Conservation (phyloP, 2,329 filamentous ascomycete genomes). For the Ceratocystis albifundus region DNA sequence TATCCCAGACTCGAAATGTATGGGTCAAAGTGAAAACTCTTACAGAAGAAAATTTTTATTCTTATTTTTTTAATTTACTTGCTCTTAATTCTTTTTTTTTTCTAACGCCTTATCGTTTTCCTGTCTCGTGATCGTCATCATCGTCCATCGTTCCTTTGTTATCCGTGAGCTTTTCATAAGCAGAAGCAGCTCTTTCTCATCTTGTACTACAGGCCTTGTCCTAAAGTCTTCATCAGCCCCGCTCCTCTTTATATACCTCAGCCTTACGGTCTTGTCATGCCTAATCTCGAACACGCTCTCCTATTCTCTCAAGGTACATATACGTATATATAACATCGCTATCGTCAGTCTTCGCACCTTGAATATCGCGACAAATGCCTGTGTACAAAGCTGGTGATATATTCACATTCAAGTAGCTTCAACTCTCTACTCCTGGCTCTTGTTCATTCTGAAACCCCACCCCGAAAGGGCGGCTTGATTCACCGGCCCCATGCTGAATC, state of each 20-base stretch:
- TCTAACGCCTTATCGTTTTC: not conserved
- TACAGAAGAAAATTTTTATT: not conserved
- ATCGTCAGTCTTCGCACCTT: not conserved
- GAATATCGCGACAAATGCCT: not conserved
- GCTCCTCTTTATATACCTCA: too few species aligned
- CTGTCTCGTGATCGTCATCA: not conserved
- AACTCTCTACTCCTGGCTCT: not conserved
- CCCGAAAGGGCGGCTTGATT: conserved; percentile 8
- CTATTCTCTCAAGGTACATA: not conserved
- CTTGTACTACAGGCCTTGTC: not conserved
- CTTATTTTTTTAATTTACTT: conserved; percentile 3
- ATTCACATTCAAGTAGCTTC: not conserved
- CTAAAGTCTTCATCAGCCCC: too few species aligned
- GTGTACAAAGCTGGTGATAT: not conserved
- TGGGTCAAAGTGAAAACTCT: not conserved
- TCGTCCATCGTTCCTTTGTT: not conserved
- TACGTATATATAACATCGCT: not conserved
- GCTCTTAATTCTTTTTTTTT: not conserved
- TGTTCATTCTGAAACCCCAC: not conserved
- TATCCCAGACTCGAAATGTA: not conserved
- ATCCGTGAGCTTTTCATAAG: not conserved
- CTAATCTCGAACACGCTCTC: too few species aligned
- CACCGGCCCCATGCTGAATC: not conserved
- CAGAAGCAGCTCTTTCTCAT: not conserved
- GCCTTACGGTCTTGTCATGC: too few species aligned